Evolutionary conservation across 1,139 yeast genomes (phyloP).

Genomic region (Geotrichum australiense): DNA sequence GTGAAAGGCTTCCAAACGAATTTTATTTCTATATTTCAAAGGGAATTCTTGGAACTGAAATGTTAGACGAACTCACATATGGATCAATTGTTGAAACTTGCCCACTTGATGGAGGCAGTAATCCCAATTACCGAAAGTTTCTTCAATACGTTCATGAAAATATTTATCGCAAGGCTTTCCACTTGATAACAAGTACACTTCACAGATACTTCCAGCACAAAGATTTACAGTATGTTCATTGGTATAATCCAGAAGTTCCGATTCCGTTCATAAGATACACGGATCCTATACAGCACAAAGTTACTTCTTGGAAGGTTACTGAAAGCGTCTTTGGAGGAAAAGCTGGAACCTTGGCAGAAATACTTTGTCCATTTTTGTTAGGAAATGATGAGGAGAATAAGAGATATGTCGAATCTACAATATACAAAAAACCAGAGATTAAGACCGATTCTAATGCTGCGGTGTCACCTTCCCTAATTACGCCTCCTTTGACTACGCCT

Average conservation of each 20-base stretch:
- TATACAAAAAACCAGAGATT: slow-evolving; percentile 11
- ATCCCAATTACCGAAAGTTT: slow-evolving; percentile 52
- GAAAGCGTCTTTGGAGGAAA: slow-evolving; percentile 13
- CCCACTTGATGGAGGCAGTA: slow-evolving; percentile 60
- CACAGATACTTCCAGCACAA: slow-evolving; percentile 84
- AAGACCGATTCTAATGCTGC: slow-evolving; percentile 3
- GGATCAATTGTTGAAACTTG: slow-evolving; percentile 60
- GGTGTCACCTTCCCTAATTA: neutral
- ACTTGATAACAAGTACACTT: slow-evolving; percentile 62
- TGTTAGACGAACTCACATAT: slow-evolving; percentile 61
- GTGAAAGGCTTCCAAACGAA: slow-evolving; percentile 84
- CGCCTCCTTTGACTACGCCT: slow-evolving; percentile 6
- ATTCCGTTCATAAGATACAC: slow-evolving; percentile 20
- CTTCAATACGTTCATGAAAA: slow-evolving; percentile 43
- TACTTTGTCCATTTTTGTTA: slow-evolving; percentile 9
- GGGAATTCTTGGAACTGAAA: slow-evolving; percentile 62
- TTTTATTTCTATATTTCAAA: slow-evolving; percentile 71
- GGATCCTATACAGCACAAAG: slow-evolving; percentile 23
- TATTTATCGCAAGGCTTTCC: slow-evolving; percentile 53
- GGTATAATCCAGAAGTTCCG: slow-evolving; percentile 45
- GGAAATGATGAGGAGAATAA: slow-evolving; percentile 11
- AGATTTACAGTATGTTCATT: slow-evolving; percentile 40
- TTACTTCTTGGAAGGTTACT: slow-evolving; percentile 23
- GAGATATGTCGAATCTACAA: slow-evolving; percentile 10
- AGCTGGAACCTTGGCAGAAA: slow-evolving; percentile 6